A percentile compares a stretch with the other conserved stretches of the same genome.
Evolutionary conservation across 2,329 filamentous ascomycete species (phyloP).

Genomic region (Cryphonectria japonica): DNA sequence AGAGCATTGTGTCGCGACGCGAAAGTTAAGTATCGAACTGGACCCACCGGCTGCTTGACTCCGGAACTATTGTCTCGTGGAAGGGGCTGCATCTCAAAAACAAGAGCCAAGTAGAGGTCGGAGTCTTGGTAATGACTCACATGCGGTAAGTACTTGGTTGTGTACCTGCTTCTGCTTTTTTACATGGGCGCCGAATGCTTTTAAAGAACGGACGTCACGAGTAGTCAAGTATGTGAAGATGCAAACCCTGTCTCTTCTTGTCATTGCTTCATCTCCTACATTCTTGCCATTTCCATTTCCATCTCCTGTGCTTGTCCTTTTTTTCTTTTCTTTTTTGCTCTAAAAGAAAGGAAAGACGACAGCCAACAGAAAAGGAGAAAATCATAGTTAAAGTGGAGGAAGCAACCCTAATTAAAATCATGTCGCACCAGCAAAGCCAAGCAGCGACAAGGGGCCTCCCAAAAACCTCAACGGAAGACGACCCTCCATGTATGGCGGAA

Average conservation of each 20-base stretch:
- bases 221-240: not conserved
- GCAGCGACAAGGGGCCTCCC: not conserved
- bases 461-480: constrained; percentile 21
- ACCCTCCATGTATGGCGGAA: constrained; percentile 23
- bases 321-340: not conserved
- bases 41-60: not conserved
- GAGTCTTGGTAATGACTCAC: not conserved
- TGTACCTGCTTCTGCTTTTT: not conserved
- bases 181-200: not conserved
- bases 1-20: not conserved
- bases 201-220: not conserved
- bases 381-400: not conserved
- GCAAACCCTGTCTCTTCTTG: not conserved
- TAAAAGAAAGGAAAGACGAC: not conserved
- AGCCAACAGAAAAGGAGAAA: too few relatives aligned
- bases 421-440: not conserved
- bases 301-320: not conserved
- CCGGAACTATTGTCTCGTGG: not conserved
- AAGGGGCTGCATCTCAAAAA: not conserved
- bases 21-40: not conserved
- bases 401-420: not conserved
- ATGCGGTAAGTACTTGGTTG: not conserved
- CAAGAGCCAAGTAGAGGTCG: too few relatives aligned
- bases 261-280: not conserved
- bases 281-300: not conserved